Evolutionary conservation across 345 rosid genomes (phyloP).

Genomic region (Erodium maritimum): DNA sequence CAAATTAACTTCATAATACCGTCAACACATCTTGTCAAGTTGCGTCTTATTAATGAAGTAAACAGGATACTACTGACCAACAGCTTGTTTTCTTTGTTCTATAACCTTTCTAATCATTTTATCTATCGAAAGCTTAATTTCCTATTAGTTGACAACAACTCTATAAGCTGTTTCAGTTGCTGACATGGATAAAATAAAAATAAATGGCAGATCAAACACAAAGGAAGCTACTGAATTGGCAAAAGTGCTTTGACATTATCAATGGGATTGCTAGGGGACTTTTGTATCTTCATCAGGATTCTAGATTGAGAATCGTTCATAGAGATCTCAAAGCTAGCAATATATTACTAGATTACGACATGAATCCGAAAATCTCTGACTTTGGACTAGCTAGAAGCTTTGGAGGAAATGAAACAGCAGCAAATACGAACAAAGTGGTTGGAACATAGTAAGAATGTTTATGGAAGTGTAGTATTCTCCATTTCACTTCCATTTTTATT

Average conservation of each 20-base stretch:
- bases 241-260: constrained; percentile 20
- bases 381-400: constrained; percentile 37
- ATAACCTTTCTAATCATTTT: neutral
- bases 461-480: neutral
- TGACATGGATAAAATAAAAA: neutral
- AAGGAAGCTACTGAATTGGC: constrained; percentile 18
- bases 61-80: neutral
- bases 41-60: neutral
- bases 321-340: constrained; percentile 37
- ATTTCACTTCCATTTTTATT: neutral
- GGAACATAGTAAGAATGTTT: constrained; percentile 27
- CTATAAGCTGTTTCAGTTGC: neutral
- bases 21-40: too few species aligned
- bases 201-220: constrained; percentile 13
- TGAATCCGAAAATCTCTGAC: constrained; percentile 41
- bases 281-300: constrained; percentile 30
- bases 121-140: too few species aligned
- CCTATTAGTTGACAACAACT: too few species aligned
- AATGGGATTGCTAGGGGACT: constrained; percentile 33
- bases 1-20: neutral
- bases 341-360: constrained; percentile 20
- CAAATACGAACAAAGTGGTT: constrained; percentile 26
- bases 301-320: constrained; percentile 29
- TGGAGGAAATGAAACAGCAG: constrained; percentile 24
- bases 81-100: neutral